These are phyloP conservation scores for Boletus rex-veris DNA, from an alignment of 768 basidiomycete species.

Conservation along the genomic window DNA sequence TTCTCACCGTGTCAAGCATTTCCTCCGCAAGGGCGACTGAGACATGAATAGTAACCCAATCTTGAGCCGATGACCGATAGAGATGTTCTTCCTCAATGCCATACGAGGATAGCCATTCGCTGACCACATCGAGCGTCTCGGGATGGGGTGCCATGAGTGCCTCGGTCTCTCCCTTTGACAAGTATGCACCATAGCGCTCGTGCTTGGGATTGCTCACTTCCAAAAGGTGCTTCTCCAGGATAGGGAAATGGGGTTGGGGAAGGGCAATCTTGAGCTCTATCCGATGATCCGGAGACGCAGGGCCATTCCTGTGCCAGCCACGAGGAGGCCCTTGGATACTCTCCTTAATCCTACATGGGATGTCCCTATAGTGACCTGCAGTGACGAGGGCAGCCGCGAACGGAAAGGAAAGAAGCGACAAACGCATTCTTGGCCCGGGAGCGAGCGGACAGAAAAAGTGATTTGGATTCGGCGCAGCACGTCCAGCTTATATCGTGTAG, in stretches of 20 bases:
- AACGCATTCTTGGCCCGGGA: constrained; percentile 6
- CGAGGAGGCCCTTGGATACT: constrained; percentile 40
- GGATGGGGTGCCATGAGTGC: constrained; percentile 55
- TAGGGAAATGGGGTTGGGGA: constrained; percentile 47
- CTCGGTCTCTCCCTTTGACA: constrained; percentile 67
- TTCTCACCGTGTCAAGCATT: constrained; percentile 63
- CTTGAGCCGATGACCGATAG: constrained; percentile 57
- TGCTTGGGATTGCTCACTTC: constrained; percentile 60
- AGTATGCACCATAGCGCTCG: constrained; percentile 49
- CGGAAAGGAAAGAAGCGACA: constrained; percentile 7
- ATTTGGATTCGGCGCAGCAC: background rate
- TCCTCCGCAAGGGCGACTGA: constrained; percentile 59
- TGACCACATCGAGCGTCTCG: constrained; percentile 50
- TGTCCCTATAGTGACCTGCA: constrained; percentile 10
- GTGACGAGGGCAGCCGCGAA: constrained; percentile 11
- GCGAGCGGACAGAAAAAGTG: background rate
- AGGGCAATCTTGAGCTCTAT: constrained; percentile 58
- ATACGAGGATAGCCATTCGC: constrained; percentile 58
- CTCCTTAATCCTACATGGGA: constrained; percentile 45
- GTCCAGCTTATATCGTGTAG: constrained; percentile 8
- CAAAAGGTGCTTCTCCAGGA: constrained; percentile 49
- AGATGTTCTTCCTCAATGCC: constrained; percentile 49
- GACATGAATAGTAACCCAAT: constrained; percentile 63
- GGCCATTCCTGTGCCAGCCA: constrained; percentile 45
- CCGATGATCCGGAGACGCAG: constrained; percentile 43